Evolutionary conservation across 805 yeast species (phyloP).

Genomic region (Cyberlindnera xylosilytica): DNA sequence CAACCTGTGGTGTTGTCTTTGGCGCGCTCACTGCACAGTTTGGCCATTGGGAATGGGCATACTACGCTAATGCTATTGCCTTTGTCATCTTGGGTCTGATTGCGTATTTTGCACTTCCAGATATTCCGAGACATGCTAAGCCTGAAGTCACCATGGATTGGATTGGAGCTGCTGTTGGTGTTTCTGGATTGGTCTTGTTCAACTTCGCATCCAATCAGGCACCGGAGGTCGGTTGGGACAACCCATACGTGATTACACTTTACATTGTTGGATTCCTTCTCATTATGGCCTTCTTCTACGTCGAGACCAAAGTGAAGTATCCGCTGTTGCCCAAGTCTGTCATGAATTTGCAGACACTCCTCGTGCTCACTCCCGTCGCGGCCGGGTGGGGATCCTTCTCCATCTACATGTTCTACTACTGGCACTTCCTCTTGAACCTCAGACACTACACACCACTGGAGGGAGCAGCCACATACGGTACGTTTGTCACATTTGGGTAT

Average conservation of each 20-base stretch:
- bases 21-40: slow-evolving; percentile 43
- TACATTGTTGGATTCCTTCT: slow-evolving; percentile 47
- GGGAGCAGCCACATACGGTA: slow-evolving; percentile 42
- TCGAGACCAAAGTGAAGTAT: slow-evolving; percentile 41
- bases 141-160: slow-evolving; percentile 39
- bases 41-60: slow-evolving; percentile 50
- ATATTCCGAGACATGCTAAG: slow-evolving; percentile 17
- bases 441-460: slow-evolving; percentile 46
- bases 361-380: slow-evolving; percentile 48
- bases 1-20: slow-evolving; percentile 49
- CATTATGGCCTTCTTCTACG: slow-evolving; percentile 42
- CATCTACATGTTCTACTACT: slow-evolving; percentile 64
- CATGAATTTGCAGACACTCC: slow-evolving; percentile 41
- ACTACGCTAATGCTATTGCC: slow-evolving; percentile 39
- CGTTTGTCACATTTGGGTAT: slow-evolving; percentile 50
- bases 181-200: slow-evolving; percentile 56
- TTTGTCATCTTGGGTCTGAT: slow-evolving; percentile 29
- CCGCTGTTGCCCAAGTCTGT: slow-evolving; percentile 55
- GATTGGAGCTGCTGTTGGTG: slow-evolving; percentile 54
- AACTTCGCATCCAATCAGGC: slow-evolving; percentile 77
- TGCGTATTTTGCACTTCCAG: slow-evolving; percentile 35
- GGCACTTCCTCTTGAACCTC: slow-evolving; percentile 47
- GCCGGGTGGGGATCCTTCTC: slow-evolving; percentile 82
- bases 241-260: slow-evolving; percentile 53
- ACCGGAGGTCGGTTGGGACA: slow-evolving; percentile 65